Evolutionary conservation across 768 basidiomycete genomes (phyloP).

Genomic region (Phaffia australis): DNA sequence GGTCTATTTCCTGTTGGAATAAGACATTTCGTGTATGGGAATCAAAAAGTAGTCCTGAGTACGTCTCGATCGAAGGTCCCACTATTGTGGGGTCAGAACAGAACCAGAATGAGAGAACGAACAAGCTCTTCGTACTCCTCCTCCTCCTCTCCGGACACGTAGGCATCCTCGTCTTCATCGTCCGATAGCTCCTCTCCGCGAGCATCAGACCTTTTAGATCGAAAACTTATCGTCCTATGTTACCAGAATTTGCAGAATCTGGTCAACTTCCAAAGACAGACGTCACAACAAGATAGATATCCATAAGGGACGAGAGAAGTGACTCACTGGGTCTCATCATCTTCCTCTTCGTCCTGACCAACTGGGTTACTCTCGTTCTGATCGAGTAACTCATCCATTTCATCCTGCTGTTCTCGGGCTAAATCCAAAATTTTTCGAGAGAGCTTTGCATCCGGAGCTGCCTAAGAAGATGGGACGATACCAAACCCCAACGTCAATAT

Average conservation of each 20-base stretch:
- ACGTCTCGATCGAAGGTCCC: background rate
- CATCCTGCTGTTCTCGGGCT: slow-evolving; percentile 84
- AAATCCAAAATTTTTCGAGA: slow-evolving; percentile 83
- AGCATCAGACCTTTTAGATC: slow-evolving; percentile 2
- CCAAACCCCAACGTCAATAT: no score
- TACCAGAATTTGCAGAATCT: background rate
- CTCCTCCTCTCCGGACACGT: slow-evolving; percentile 33
- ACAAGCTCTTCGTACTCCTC: slow-evolving; percentile 44
- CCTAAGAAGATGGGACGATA: slow-evolving; percentile 9
- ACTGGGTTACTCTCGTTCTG: slow-evolving; percentile 25
- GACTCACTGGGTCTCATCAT: slow-evolving; percentile 23
- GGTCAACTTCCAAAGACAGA: background rate
- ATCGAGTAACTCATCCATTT: slow-evolving; percentile 47
- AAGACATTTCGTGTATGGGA: no score
- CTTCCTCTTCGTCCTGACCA: slow-evolving; percentile 33
- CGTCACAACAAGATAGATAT: background rate
- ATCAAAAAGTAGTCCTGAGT: no score
- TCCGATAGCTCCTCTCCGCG: slow-evolving; percentile 28
- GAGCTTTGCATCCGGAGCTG: slow-evolving; percentile 41
- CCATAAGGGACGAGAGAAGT: background rate
- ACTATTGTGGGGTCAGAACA: background rate
- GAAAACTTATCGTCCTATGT: slow-evolving; percentile 2
- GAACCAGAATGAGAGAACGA: slow-evolving; percentile 24
- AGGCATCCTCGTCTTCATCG: slow-evolving; percentile 50
- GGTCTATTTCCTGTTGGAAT: slow-evolving; percentile 58